Evolutionary conservation across 768 basidiomycete genomes (phyloP).

Genomic region (Pleurotus sapidus): DNA sequence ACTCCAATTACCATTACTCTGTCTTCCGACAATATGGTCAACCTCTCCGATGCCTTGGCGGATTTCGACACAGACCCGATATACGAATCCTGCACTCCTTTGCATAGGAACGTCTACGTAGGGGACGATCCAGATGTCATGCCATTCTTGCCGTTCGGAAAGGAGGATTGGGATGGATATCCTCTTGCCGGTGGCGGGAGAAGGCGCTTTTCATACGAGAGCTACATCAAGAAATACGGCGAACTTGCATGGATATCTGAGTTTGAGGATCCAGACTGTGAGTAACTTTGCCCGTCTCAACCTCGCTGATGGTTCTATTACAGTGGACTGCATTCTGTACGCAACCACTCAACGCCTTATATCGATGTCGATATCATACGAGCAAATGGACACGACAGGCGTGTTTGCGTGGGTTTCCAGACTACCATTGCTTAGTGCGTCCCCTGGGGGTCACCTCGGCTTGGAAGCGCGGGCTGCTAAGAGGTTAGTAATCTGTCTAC

Average conservation of each 20-base stretch:
- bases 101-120: constrained; percentile 40
- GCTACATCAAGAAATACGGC: constrained; percentile 40
- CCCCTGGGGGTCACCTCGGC: too few species aligned
- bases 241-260: constrained; percentile 48
- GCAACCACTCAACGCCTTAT: too few species aligned
- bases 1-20: too few species aligned
- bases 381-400: constrained; percentile 43
- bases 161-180: constrained; percentile 34
- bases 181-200: too few species aligned
- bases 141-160: constrained; percentile 60
- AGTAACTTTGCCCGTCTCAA: constrained; percentile 4
- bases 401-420: constrained; percentile 25
- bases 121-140: constrained; percentile 59
- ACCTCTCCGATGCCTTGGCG: too few species aligned
- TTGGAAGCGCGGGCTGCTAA: too few species aligned
- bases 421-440: too few species aligned
- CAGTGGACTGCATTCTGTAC: too few species aligned
- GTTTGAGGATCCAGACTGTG: constrained; percentile 33
- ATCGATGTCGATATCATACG: constrained; percentile 25
- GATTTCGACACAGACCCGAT: constrained; percentile 17
- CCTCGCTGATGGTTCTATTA: constrained; percentile 10
- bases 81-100: constrained; percentile 59
- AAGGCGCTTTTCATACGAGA: too few species aligned
- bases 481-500: too few species aligned
- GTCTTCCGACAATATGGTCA: too few species aligned